Percentiles rank a stretch among this genome's conserved stretches.
Evolutionary conservation across 257 asterid species (phyloP).

Genomic region (Perilla frutescens): DNA sequence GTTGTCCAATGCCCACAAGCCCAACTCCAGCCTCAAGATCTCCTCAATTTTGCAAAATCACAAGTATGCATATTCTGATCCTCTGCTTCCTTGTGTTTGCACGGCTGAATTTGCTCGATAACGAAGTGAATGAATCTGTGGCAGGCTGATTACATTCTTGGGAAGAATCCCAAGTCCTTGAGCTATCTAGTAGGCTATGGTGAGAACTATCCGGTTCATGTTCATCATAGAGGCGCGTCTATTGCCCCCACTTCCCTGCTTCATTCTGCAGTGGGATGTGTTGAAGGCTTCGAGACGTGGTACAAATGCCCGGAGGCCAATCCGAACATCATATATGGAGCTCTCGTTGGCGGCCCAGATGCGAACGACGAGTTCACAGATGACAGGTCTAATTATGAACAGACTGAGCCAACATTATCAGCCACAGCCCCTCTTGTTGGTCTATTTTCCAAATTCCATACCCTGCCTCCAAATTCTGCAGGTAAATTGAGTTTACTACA

Average conservation of each 20-base stretch:
- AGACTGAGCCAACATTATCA: slow-evolving; percentile 77
- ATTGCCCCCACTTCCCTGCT: slow-evolving; percentile 56
- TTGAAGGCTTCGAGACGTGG: slow-evolving; percentile 76
- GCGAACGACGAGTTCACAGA: slow-evolving; percentile 62
- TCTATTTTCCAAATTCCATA: slow-evolving; percentile 40
- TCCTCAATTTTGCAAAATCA: slow-evolving; percentile 73
- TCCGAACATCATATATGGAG: slow-evolving; percentile 78
- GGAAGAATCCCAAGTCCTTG: slow-evolving; percentile 72
- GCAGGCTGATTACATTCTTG: slow-evolving; percentile 90
- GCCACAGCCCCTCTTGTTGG: slow-evolving; percentile 88
- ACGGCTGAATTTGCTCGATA: not conserved
- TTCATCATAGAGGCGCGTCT: slow-evolving; percentile 89
- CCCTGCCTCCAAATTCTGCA: slow-evolving; percentile 30
- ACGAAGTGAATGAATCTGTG: not conserved
- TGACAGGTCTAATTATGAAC: slow-evolving; percentile 77
- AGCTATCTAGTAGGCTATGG: slow-evolving; percentile 91
- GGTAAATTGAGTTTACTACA: slow-evolving; percentile 39
- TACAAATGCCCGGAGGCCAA: slow-evolving; percentile 58
- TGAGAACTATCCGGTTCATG: slow-evolving; percentile 64
- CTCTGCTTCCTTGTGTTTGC: not conserved
- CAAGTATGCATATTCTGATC: slow-evolving; percentile 52
- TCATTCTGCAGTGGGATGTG: slow-evolving; percentile 63
- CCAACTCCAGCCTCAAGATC: slow-evolving; percentile 64
- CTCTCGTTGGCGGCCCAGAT: slow-evolving; percentile 82
- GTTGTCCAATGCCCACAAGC: slow-evolving; percentile 64